These are phyloP conservation scores for Huiozyma sinensis DNA, from an alignment of 805 yeast genomes.

Conservation along the genomic window DNA sequence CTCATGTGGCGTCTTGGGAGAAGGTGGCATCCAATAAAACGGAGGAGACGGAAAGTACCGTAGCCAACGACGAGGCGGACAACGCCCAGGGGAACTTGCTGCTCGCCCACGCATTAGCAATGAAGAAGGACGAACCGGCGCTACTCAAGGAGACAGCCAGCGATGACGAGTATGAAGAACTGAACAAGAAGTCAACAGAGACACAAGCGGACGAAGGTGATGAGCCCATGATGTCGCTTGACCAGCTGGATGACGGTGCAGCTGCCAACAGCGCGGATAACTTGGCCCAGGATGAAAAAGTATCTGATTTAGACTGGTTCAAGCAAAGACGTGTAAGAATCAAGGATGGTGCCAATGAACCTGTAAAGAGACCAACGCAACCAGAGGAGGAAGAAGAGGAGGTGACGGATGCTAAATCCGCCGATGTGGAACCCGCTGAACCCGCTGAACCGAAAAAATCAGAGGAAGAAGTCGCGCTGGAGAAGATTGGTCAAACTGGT, in stretches of 20 bases:
- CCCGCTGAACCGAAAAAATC: constrained; percentile 23
- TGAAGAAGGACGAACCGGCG: constrained; percentile 22
- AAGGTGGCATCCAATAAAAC: constrained; percentile 9
- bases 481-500: constrained; percentile 55
- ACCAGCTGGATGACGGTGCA: constrained; percentile 15
- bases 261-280: constrained; percentile 19
- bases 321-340: constrained; percentile 65
- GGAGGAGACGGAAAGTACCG: constrained; percentile 17
- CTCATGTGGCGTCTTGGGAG: constrained; percentile 68
- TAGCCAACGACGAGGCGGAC: constrained; percentile 16
- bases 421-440: constrained; percentile 5
- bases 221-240: constrained; percentile 40
- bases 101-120: constrained; percentile 32
- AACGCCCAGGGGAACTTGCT: constrained; percentile 29
- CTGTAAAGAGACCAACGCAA: constrained; percentile 3
- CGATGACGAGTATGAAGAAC: constrained; percentile 36
- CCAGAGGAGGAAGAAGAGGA: constrained; percentile 4
- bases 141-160: constrained; percentile 29
- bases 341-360: constrained; percentile 34
- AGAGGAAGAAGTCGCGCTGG: constrained; percentile 37
- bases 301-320: constrained; percentile 83
- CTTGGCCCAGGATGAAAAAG: constrained; percentile 37
- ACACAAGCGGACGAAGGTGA: constrained; percentile 28
- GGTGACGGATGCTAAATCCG: background rate
- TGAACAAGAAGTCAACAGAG: constrained; percentile 17